phyloP scores from a whole-genome alignment of 2,329 filamentous ascomycete species.

The Neonectria punicea region DNA sequence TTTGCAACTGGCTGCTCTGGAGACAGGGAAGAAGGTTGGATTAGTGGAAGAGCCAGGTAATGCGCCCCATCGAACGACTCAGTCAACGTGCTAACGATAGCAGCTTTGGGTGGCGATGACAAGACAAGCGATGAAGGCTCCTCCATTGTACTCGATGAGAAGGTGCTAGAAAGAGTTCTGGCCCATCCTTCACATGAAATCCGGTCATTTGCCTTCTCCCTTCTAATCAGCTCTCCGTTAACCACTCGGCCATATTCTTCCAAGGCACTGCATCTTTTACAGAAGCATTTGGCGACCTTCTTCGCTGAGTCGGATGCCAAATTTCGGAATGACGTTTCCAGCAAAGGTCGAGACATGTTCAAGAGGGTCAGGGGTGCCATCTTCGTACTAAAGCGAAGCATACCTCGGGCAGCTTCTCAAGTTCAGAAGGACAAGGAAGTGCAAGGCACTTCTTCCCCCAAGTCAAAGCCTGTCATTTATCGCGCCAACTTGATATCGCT shows the following conservation, averaged over 20 bases:
- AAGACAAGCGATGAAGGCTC: constrained; percentile 31
- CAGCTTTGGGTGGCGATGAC: constrained; percentile 43
- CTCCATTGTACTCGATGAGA: constrained; percentile 51
- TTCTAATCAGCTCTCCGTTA: constrained; percentile 80
- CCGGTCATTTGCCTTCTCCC: constrained; percentile 81
- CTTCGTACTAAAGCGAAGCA: constrained; percentile 61
- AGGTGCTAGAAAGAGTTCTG: constrained; percentile 63
- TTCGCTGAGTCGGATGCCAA: constrained; percentile 89
- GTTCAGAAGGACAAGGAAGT: constrained; percentile 46
- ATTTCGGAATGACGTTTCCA: constrained; percentile 82
- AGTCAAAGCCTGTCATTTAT: constrained; percentile 48
- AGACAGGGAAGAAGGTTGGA: constrained; percentile 76
- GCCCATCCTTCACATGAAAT: constrained; percentile 70
- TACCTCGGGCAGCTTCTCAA: constrained; percentile 50
- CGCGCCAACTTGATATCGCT: constrained; percentile 53
- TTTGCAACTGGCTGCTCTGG: constrained; percentile 73
- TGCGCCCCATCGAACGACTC: background rate
- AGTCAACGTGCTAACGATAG: constrained; percentile 29
- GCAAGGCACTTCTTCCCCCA: constrained; percentile 8
- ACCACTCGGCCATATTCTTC: constrained; percentile 77
- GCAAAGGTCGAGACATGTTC: constrained; percentile 79
- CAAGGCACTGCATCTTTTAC: constrained; percentile 70
- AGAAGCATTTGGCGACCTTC: constrained; percentile 73
- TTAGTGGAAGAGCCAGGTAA: constrained; percentile 75
- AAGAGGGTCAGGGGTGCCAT: constrained; percentile 78